These are phyloP conservation scores for Coelastrella sp. DNA, from an alignment of 139 green algal species.

Conservation along the genomic window DNA sequence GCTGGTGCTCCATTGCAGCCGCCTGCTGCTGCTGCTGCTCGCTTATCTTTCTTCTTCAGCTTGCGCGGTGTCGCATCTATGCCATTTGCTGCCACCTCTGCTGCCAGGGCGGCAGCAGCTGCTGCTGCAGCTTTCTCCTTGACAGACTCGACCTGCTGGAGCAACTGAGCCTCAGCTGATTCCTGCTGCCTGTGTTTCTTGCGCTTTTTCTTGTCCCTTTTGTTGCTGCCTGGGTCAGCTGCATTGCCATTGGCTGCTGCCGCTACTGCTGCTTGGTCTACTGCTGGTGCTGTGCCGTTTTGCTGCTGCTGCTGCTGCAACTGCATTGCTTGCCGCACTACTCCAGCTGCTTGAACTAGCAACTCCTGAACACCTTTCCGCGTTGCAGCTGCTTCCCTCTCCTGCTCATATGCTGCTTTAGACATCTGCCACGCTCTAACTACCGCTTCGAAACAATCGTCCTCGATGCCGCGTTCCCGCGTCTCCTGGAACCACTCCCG, in stretches of 20 bases:
- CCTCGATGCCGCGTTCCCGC: conserved; percentile 3
- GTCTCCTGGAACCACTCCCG: conserved; percentile 12
- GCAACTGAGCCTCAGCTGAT: background rate
- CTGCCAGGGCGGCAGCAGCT: background rate
- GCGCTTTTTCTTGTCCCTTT: background rate
- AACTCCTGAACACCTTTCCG: background rate
- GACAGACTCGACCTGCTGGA: background rate
- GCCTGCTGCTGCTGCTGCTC: background rate
- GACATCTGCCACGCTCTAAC: background rate
- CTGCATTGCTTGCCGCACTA: background rate
- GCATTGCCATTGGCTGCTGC: background rate
- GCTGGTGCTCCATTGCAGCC: background rate
- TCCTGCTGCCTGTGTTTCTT: background rate
- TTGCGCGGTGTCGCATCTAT: too few relatives aligned
- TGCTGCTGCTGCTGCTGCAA: conserved; percentile 5
- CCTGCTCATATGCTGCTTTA: background rate
- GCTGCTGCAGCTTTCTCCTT: background rate
- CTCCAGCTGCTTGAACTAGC: conserved; percentile 16
- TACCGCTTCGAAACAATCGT: conserved; percentile 10
- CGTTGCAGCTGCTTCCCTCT: background rate
- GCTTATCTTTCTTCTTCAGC: background rate
- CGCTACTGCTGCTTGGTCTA: background rate
- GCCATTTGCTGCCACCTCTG: background rate
- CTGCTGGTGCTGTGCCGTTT: background rate
- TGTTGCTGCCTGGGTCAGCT: background rate